phyloP scores from a whole-genome alignment of 2,329 filamentous ascomycete species.

The Pseudocercospora cruenta region DNA sequence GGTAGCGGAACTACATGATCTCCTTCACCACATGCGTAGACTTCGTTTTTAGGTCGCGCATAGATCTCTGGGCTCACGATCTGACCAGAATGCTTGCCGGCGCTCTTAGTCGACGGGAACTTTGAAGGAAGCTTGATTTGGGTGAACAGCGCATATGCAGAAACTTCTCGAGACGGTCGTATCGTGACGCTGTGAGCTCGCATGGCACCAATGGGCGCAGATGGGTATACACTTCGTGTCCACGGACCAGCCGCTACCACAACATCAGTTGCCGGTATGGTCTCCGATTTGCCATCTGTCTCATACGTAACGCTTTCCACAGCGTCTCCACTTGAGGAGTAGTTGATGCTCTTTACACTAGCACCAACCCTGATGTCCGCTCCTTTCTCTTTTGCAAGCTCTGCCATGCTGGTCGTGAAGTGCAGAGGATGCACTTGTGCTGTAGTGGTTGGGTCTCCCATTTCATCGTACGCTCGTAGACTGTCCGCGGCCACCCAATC shows the following conservation, averaged over 20 bases:
- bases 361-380: slow-evolving; percentile 64
- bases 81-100: slow-evolving; percentile 53
- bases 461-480: slow-evolving; percentile 73
- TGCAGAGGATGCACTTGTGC: slow-evolving; percentile 92
- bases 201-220: slow-evolving; percentile 61
- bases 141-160: slow-evolving; percentile 81
- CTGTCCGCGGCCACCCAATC: slow-evolving; percentile 78
- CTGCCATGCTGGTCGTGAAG: slow-evolving; percentile 83
- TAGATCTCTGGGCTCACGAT: slow-evolving; percentile 90
- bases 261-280: slow-evolving; percentile 60
- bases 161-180: slow-evolving; percentile 61
- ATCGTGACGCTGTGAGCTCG: slow-evolving; percentile 68
- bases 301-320: slow-evolving; percentile 69
- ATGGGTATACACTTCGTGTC: slow-evolving; percentile 58
- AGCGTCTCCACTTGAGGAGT: slow-evolving; percentile 47
- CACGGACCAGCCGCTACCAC: slow-evolving; percentile 66
- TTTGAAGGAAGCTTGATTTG: slow-evolving; percentile 73
- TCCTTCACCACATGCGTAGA: slow-evolving; percentile 93
- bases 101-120: slow-evolving; percentile 52
- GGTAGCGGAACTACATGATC: slow-evolving; percentile 77
- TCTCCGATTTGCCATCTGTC: slow-evolving; percentile 49
- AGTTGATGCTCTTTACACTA: slow-evolving; percentile 69
- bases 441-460: slow-evolving; percentile 80
- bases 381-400: slow-evolving; percentile 67
- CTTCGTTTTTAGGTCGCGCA: slow-evolving; percentile 81